Evolutionary conservation across 345 rosid species (phyloP), one percentile per base, ranked within the genome.

Genomic region (Corymbia maculata): DNA sequence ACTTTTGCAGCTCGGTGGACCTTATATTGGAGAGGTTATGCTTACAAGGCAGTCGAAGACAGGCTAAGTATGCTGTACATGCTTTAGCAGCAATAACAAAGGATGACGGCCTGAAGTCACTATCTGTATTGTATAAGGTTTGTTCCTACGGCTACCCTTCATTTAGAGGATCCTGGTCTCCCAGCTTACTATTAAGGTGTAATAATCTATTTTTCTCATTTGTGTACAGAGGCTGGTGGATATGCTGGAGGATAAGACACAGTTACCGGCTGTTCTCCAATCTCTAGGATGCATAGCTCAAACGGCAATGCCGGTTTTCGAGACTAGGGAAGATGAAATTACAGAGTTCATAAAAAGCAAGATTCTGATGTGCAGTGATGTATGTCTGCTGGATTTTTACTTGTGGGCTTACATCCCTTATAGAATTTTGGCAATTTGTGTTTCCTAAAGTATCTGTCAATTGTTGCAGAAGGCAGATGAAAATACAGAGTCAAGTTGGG

Each of bases 1-100:
- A 93, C 47, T 17, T 90, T 59, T 94, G 90, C 94, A 98, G 99
- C 93, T 96, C 99, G 6, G 90, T 97, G 90, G 99, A 98, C 91
- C 98, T 98, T 92, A 89, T 96, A 86, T 89, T 98, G 94, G 99
- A 98, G 93, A 95, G 92, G 90, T 94, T 98, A 86, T 98, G 99
- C 87, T 90, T 98, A 90, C 99, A 98, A 94, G 99, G 99, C 88
- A 98, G 94, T 88, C 95, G 99, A 50, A 93, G 94, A 86, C 99
- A 98, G 90, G 99, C 98, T 50, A 98, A 97, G 91, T 95, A 97
- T 93, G 99, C 99, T 91, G 99, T 98, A 86, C 98, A 95, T 91
- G 99, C 99, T 44, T 93, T 98, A 61, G 99, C 98, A 90, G 97
- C 99, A 86, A 98, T 98, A 93, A 97, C 99, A 87, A 97, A 95